Percentiles rank a stretch among this genome's conserved stretches.
phyloP scores from a whole-genome alignment of 2,329 filamentous ascomycete genomes.

The Cadophora malorum region DNA sequence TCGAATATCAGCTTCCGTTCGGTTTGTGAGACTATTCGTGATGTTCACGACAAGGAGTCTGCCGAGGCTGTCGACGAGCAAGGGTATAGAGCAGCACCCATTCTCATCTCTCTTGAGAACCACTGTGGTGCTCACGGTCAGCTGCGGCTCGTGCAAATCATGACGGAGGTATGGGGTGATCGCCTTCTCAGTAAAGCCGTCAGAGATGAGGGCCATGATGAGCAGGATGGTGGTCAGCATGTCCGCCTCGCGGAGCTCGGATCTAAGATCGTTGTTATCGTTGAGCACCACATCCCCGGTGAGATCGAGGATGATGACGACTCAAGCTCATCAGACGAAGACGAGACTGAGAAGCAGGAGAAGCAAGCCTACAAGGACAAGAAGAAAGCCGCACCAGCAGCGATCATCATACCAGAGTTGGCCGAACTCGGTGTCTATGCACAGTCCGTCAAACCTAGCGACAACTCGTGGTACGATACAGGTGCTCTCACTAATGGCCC shows the following conservation, averaged over 20 bases:
- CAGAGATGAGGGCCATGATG: constrained; percentile 60
- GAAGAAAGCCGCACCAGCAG: constrained; percentile 55
- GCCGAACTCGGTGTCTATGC: constrained; percentile 72
- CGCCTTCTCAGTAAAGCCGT: constrained; percentile 64
- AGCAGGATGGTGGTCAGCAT: constrained; percentile 59
- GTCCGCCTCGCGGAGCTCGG: constrained; percentile 65
- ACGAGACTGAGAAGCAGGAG: constrained; percentile 53
- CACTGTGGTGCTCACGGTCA: constrained; percentile 68
- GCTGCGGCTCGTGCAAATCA: constrained; percentile 66
- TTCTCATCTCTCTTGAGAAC: constrained; percentile 71
- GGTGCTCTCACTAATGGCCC: constrained; percentile 55
- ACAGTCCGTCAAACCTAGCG: constrained; percentile 70
- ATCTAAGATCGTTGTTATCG: constrained; percentile 69
- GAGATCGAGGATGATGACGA: constrained; percentile 54
- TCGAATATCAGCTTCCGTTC: constrained; percentile 68
- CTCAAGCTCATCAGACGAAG: constrained; percentile 50
- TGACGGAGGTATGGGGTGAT: constrained; percentile 67
- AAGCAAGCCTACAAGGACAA: constrained; percentile 60
- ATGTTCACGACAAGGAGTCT: constrained; percentile 65
- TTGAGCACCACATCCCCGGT: constrained; percentile 67
- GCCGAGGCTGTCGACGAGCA: constrained; percentile 49
- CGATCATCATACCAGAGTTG: constrained; percentile 67
- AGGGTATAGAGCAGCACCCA: constrained; percentile 57
- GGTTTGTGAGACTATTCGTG: constrained; percentile 70
- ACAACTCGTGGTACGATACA: constrained; percentile 69